Conservation (phyloP, 208 protist species). For the Crithidia acanthocephali region DNA sequence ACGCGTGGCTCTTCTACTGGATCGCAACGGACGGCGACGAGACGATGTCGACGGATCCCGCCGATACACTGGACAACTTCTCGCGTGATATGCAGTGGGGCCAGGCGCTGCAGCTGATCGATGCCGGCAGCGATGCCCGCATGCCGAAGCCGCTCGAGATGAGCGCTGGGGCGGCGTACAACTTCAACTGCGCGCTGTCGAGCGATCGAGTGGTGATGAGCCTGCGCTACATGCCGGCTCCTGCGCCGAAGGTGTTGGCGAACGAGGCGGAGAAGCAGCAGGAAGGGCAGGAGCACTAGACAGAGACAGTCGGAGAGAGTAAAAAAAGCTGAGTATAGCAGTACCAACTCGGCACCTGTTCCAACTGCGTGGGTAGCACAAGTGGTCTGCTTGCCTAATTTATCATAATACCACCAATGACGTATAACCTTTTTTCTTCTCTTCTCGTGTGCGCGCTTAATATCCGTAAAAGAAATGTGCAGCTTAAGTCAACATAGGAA, state of each 20-base stretch:
- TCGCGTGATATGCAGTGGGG: conserved; percentile 95
- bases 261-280: conserved; percentile 36
- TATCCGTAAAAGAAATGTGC: no score
- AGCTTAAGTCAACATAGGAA: no score
- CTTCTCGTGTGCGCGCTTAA: no score
- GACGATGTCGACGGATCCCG: conserved; percentile 87
- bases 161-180: conserved; percentile 45
- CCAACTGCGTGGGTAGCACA: no score
- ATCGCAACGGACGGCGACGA: conserved; percentile 46
- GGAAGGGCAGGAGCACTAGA: no score
- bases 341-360: no score
- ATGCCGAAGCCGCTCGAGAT: conserved; percentile 59
- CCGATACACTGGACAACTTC: conserved; percentile 90
- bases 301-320: conserved; percentile 1
- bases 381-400: no score
- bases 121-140: conserved; percentile 49
- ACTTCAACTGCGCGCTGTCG: conserved; percentile 69
- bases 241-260: background rate
- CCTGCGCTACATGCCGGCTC: conserved; percentile 41
- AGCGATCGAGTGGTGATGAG: conserved; percentile 72
- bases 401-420: no score
- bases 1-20: conserved; percentile 92
- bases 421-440: no score
- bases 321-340: no score
- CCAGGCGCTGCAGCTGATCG: conserved; percentile 91